Evolutionary conservation across 2,329 filamentous ascomycete genomes (phyloP).

Genomic region (Daldinia sp.): DNA sequence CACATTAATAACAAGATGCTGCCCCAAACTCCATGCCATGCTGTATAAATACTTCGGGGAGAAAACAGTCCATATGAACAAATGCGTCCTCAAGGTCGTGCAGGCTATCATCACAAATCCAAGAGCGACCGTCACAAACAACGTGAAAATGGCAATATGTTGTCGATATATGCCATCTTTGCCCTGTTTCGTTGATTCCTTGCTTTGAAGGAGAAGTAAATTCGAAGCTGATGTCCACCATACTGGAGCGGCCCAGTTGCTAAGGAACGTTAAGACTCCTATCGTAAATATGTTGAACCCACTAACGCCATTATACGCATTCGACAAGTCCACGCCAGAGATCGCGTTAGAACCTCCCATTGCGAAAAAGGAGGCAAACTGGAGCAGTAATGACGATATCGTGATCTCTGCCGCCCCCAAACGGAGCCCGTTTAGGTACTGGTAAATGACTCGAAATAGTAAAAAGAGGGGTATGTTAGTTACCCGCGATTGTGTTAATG

Average conservation of each 20-base stretch:
- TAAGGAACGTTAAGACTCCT: conserved; percentile 81
- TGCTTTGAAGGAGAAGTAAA: conserved; percentile 61
- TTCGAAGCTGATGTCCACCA: conserved; percentile 81
- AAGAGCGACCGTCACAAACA: conserved; percentile 72
- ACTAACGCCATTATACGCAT: conserved; percentile 90
- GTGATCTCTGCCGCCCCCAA: conserved; percentile 68
- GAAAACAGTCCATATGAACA: conserved; percentile 99
- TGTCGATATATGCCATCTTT: conserved; percentile 48
- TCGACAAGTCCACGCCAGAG: conserved; percentile 92
- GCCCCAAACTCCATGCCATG: conserved; percentile 84
- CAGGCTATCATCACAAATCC: conserved; percentile 88
- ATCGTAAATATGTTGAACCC: conserved; percentile 84
- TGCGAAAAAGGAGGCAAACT: conserved; percentile 87
- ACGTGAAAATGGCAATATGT: conserved; percentile 72
- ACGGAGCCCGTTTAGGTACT: conserved; percentile 56
- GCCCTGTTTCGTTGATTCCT: conserved; percentile 31
- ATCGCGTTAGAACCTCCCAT: conserved; percentile 93
- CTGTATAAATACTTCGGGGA: conserved; percentile 95
- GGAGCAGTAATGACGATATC: conserved; percentile 76
- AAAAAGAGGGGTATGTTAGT: conserved; percentile 88
- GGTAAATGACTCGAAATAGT: conserved; percentile 70
- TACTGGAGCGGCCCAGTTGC: conserved; percentile 91
- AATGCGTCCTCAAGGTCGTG: conserved; percentile 80
- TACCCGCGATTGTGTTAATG: conserved; percentile 85
- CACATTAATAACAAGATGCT: conserved; percentile 80